Evolutionary conservation across 495 filamentous ascomycete species (phyloP), one percentile per base, ranked within the genome.

Genomic region (Aspergillus mulundensis): DNA sequence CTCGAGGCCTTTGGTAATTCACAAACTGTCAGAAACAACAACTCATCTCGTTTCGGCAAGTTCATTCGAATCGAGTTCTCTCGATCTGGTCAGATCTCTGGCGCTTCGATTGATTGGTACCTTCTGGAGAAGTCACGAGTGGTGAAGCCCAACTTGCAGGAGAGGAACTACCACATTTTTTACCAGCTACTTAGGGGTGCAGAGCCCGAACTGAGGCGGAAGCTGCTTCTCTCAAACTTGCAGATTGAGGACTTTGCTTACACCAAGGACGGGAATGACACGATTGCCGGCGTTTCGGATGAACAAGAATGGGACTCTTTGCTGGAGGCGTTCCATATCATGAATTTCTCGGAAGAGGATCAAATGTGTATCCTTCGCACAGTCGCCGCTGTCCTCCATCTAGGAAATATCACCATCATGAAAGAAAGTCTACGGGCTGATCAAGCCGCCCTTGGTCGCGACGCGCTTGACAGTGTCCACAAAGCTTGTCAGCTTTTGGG

Each of bases 101-200:
- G 95, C 14, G 95, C 95, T 23, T 97, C 87, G 73, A 96, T 99
- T 44, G 91, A 99, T 68, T 99, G 95, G 95, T 97, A 97, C 71
- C 79, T 99, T 0, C 71, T 99, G 11, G 95, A 99, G 64, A 99
- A 99, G 66, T 97, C 94, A 2, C 81, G 95, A 46, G 95, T 99
- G 7, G 91, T 97, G 18, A 87, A 86, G 40, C 83, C 96, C 25
- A 95, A 90, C 64, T 61, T 83, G 2, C 85, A 87, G 44, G 95
- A 99, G 66, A 81, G 95, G 21, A 99, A 96, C 61, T 99, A 99
- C 66, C 95, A 99, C 67, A 79, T 99, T 24, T 99, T 99, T 69
- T 99, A 99, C 66, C 95, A 99, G 70, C 79, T 99, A 12, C 71
- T 99, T 2, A 85, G 85, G 52, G 95, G 95, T 30, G 91, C 93